A percentile compares a stretch with the other conserved stretches of the same genome.
Conservation (phyloP, 2,329 filamentous ascomycete genomes). For the Chalaropsis ovoidea region DNA sequence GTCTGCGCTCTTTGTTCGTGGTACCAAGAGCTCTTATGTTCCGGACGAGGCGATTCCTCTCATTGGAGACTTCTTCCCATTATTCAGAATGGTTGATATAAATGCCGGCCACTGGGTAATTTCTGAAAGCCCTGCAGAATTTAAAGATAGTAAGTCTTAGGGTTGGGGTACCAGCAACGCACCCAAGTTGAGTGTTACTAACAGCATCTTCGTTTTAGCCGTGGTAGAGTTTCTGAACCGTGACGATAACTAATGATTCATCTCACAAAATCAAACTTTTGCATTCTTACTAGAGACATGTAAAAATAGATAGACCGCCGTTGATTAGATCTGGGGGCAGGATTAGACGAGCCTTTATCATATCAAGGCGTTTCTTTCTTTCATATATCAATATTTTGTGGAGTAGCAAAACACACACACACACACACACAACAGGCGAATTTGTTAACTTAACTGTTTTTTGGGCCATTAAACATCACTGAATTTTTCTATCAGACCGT, state of each 20-base stretch:
- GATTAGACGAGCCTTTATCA: neutral
- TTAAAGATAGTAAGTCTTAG: constrained; percentile 53
- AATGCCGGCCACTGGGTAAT: constrained; percentile 82
- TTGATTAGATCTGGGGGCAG: neutral
- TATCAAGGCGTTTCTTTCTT: too few relatives aligned
- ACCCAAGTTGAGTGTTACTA: constrained; percentile 7
- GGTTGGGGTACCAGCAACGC: neutral
- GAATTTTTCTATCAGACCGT: constrained; percentile 26
- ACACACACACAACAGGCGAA: constrained; percentile 11
- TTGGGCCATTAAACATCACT: constrained; percentile 26
- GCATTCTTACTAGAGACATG: too few relatives aligned
- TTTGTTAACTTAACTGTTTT: constrained; percentile 24
- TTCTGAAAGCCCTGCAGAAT: constrained; percentile 74
- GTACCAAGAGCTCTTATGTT: constrained; percentile 67
- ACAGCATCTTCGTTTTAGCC: constrained; percentile 34
- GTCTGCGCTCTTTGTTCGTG: constrained; percentile 69
- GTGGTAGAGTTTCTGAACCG: constrained; percentile 53
- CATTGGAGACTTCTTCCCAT: constrained; percentile 72
- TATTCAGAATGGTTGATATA: constrained; percentile 61
- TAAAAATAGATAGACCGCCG: neutral
- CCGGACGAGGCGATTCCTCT: constrained; percentile 70
- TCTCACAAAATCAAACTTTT: neutral
- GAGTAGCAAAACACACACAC: neutral
- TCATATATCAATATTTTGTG: neutral
- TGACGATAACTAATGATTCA: constrained; percentile 35